Percentiles rank a stretch among this genome's conserved stretches.
These are phyloP conservation scores for Cercospora sp. DNA, from an alignment of 2,329 filamentous ascomycete genomes.

Conservation along the genomic window DNA sequence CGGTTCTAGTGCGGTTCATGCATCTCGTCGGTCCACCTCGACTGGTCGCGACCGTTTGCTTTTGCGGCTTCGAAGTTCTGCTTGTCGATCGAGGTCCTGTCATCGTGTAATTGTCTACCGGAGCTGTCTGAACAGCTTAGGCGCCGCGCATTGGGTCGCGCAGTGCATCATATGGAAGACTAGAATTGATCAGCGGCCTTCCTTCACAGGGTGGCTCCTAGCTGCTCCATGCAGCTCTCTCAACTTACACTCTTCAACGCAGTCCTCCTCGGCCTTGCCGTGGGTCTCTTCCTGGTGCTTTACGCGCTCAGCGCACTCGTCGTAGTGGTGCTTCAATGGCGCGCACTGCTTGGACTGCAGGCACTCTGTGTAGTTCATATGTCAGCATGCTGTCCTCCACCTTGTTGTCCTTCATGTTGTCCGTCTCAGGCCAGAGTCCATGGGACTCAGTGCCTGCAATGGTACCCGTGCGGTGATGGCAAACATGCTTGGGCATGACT, in stretches of 20 bases:
- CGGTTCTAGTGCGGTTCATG: conserved; percentile 22
- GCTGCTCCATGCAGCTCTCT: neutral
- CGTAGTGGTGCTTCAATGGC: conserved; percentile 93
- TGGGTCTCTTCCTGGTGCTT: conserved; percentile 69
- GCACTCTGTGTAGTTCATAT: conserved; percentile 66
- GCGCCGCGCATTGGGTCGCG: conserved; percentile 86
- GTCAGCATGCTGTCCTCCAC: conserved; percentile 3
- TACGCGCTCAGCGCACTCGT: conserved; percentile 96
- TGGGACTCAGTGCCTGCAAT: neutral
- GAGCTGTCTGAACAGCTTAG: conserved; percentile 90
- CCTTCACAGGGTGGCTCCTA: no score
- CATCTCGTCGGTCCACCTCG: conserved; percentile 7
- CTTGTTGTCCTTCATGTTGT: neutral
- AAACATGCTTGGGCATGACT: conserved; percentile 42
- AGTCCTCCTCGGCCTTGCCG: conserved; percentile 84
- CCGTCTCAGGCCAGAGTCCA: neutral
- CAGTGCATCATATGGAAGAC: conserved; percentile 99
- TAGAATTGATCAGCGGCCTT: conserved; percentile 41
- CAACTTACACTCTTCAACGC: conserved; percentile 95
- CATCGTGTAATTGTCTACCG: conserved; percentile 61
- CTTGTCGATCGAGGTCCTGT: conserved; percentile 7
- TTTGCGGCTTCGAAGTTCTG: neutral
- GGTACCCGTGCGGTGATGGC: neutral
- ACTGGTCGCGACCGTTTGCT: conserved; percentile 3
- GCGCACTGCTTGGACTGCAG: conserved; percentile 81